Evolutionary conservation across 2,329 filamentous ascomycete species (phyloP), one percentile per base, ranked within the genome.

Genomic region (Fonsecaea monophora): DNA sequence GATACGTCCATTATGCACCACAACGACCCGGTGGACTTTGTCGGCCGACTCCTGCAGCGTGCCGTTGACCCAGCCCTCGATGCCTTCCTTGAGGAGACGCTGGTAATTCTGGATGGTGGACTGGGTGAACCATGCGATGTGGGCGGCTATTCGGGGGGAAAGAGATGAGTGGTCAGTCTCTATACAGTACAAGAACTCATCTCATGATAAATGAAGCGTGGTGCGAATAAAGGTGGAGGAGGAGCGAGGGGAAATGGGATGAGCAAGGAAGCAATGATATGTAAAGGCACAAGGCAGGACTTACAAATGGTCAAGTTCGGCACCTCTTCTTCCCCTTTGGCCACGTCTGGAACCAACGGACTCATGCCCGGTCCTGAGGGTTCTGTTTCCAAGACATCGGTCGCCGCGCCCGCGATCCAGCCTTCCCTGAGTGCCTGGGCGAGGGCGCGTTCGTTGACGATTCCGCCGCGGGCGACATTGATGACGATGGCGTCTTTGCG

Each of bases 71-170:
- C 70, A 71, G 37, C 66, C 63, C 71, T 85, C 83, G 9, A 86
- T 76, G 37, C 83, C 85, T 40, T 77, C 74, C 70, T 80, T 82
- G 42, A 83, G 68, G 15, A 81, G 78, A 37, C 75, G 74, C 12
- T 78, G 77, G 50, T 85, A 78, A 45, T 82, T 85, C 53, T 78
- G 75, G 65, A 82, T 76, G 4, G 83, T 86, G 69, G 76, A 79
- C 55, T 79, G 77, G 0, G 83, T 80, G 69, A 80, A 82, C 84
- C 84, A 87, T 0, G 85, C 84, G 45, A 85, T 68, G 75, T 87
- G 85, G 18, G 84, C 84, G 56, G 78, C 67, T 69, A 40, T 2
- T 25, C 25, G 25, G 25, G 25, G 25, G 3, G 3, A 25, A 3
- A 25, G n/a, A 21, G 48, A 10, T 53, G 21, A 34, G 30, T 12